A percentile compares a stretch with the other conserved stretches of the same genome.
Conservation (phyloP, 2,329 filamentous ascomycete species). For the Lachnellula occidentalis region DNA sequence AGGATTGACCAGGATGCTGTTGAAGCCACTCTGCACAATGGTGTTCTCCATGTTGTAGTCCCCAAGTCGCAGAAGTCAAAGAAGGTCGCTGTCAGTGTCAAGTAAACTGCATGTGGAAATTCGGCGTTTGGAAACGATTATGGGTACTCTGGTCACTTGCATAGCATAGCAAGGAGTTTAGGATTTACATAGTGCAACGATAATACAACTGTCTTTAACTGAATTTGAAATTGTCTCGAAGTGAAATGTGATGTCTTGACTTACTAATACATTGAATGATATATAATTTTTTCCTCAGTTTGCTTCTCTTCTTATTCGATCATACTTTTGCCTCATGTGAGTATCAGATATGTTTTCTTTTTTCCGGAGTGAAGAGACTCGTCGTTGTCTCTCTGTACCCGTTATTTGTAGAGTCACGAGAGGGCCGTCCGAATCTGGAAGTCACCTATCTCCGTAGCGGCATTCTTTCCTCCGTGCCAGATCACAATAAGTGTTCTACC, state of each 20-base stretch:
- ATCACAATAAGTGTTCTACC: no score
- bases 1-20: conserved; percentile 58
- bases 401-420: no score
- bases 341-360: no score
- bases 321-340: no score
- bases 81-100: conserved; percentile 44
- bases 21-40: conserved; percentile 56
- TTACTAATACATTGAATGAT: neutral
- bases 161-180: neutral
- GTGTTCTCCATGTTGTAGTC: conserved; percentile 56
- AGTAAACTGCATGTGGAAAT: conserved; percentile 20
- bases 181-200: neutral
- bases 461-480: no score
- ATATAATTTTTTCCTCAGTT: neutral
- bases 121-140: neutral
- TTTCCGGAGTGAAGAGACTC: no score
- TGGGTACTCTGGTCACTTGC: neutral
- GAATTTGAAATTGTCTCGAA: neutral
- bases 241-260: neutral
- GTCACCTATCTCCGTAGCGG: no score
- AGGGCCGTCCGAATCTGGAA: no score
- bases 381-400: no score
- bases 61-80: conserved; percentile 58
- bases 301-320: no score
- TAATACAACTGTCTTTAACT: neutral